These are phyloP conservation scores for Rhizophora mangle DNA, from an alignment of 345 rosid species.

Conservation along the genomic window DNA sequence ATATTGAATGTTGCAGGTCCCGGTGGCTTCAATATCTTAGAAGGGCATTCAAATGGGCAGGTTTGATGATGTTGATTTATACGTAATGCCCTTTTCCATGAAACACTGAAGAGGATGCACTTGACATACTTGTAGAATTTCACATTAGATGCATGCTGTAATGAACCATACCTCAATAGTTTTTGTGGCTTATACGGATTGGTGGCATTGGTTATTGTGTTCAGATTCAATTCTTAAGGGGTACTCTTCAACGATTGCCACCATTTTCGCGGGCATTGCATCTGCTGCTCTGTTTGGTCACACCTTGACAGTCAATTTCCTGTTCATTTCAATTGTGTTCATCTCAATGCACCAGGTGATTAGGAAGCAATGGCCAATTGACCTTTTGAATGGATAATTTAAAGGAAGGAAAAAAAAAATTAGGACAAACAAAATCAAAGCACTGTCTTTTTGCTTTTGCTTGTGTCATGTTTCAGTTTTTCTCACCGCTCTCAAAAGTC, in stretches of 20 bases:
- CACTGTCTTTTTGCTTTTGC: constrained; percentile 8
- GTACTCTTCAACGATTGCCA: constrained; percentile 96
- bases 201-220: constrained; percentile 27
- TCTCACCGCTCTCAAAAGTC: constrained; percentile 79
- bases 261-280: constrained; percentile 94
- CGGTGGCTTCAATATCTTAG: constrained; percentile 72
- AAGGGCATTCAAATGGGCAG: constrained; percentile 99
- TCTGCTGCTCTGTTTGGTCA: constrained; percentile 94
- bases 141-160: neutral
- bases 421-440: neutral
- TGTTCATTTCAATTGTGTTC: constrained; percentile 84
- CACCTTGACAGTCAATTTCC: constrained; percentile 75
- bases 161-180: neutral
- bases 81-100: neutral
- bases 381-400: neutral
- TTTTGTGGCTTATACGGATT: constrained; percentile 10
- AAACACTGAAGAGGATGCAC: too few species aligned
- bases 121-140: neutral
- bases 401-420: neutral
- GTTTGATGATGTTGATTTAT: constrained; percentile 26
- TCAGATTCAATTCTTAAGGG: constrained; percentile 96
- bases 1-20: constrained; percentile 57
- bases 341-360: constrained; percentile 99
- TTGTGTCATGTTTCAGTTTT: constrained; percentile 48
- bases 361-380: neutral